These are phyloP conservation scores for Trichophyton rubrum DNA, from an alignment of 2,329 filamentous ascomycete genomes.

Conservation along the genomic window DNA sequence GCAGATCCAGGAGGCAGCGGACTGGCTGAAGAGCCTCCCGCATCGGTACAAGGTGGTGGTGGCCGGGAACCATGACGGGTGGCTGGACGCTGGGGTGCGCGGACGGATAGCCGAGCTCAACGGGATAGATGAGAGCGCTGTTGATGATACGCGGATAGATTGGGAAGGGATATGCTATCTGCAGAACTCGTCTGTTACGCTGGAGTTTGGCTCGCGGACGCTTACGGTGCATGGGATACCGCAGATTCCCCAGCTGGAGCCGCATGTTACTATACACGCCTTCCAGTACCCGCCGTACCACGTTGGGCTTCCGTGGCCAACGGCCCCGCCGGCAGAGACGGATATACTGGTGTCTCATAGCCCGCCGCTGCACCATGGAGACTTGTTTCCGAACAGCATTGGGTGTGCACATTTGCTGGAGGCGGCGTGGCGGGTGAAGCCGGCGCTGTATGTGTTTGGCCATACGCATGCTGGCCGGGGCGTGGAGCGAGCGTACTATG, in stretches of 20 bases:
- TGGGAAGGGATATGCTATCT: slow-evolving; percentile 63
- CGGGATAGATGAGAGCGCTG: slow-evolving; percentile 15
- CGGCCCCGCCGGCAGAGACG: slow-evolving; percentile 55
- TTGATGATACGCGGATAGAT: slow-evolving; percentile 34
- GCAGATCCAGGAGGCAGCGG: slow-evolving; percentile 68
- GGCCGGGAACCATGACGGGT: slow-evolving; percentile 80
- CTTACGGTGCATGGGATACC: slow-evolving; percentile 70
- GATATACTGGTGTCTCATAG: slow-evolving; percentile 74
- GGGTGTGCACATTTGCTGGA: slow-evolving; percentile 59
- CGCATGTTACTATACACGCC: slow-evolving; percentile 58
- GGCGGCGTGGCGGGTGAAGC: slow-evolving; percentile 63
- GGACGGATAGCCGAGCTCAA: slow-evolving; percentile 29
- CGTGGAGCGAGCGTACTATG: slow-evolving; percentile 57
- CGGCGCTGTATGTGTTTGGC: slow-evolving; percentile 68
- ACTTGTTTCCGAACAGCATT: slow-evolving; percentile 42
- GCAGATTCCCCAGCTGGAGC: slow-evolving; percentile 54
- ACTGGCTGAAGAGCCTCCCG: slow-evolving; percentile 65
- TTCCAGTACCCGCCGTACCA: slow-evolving; percentile 56
- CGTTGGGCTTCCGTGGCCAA: slow-evolving; percentile 56
- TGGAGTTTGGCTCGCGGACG: slow-evolving; percentile 46
- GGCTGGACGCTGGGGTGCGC: slow-evolving; percentile 56
- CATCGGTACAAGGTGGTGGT: slow-evolving; percentile 73
- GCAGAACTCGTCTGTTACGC: slow-evolving; percentile 52
- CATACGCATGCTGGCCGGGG: slow-evolving; percentile 72
- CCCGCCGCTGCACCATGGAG: slow-evolving; percentile 61